These are phyloP conservation scores for Phytophthora palmivora DNA, from an alignment of 352 stramenopile species.

Conservation along the genomic window DNA sequence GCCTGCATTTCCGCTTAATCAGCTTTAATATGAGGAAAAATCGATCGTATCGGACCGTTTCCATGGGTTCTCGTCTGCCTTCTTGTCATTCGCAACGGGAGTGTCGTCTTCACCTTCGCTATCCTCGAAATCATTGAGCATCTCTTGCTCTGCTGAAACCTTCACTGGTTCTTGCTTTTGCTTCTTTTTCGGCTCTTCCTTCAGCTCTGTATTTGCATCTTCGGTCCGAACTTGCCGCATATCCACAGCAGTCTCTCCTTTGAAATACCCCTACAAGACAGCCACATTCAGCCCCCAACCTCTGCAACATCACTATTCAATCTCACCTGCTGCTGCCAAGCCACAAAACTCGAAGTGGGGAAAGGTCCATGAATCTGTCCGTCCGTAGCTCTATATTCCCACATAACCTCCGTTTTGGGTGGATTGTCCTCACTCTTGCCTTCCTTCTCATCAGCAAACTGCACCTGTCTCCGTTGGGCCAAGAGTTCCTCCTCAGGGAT, in stretches of 20 bases:
- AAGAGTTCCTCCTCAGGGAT: constrained; percentile 66
- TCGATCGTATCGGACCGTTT: constrained; percentile 76
- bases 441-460: constrained; percentile 45
- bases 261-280: constrained; percentile 73
- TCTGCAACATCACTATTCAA: constrained; percentile 1
- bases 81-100: constrained; percentile 11
- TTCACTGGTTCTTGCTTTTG: constrained; percentile 35
- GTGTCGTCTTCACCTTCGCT: constrained; percentile 66
- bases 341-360: constrained; percentile 73
- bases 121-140: constrained; percentile 89
- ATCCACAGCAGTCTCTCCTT: constrained; percentile 71
- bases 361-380: constrained; percentile 82
- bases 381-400: constrained; percentile 81
- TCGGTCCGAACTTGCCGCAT: constrained; percentile 57
- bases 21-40: constrained; percentile 65
- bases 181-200: constrained; percentile 27
- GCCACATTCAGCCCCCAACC: not conserved
- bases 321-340: constrained; percentile 77
- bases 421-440: constrained; percentile 55
- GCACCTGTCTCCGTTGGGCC: constrained; percentile 47
- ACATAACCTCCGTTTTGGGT: constrained; percentile 57
- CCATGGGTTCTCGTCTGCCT: constrained; percentile 49
- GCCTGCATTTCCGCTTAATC: constrained; percentile 26
- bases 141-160: constrained; percentile 76
- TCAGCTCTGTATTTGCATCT: constrained; percentile 1